Evolutionary conservation across 2,329 filamentous ascomycete species (phyloP).

Genomic region (Aspergillus jensenii): DNA sequence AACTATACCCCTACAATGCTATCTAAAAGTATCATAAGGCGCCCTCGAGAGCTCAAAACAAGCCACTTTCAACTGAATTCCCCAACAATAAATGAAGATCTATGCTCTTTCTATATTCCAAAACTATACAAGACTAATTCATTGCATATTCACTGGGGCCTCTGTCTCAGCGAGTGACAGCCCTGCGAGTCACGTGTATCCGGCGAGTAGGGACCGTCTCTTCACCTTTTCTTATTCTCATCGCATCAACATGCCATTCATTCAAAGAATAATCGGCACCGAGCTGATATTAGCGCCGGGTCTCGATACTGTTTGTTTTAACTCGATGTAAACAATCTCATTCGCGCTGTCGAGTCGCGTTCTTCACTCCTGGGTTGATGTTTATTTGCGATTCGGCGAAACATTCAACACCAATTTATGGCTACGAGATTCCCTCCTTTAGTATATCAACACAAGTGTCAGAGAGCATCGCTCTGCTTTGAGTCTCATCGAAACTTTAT

Average conservation of each 20-base stretch:
- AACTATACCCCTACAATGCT: not conserved
- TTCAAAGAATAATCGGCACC: not conserved
- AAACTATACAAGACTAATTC: not conserved
- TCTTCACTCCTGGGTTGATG: not conserved
- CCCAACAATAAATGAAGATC: not conserved
- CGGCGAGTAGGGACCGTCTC: not conserved
- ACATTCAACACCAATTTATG: not conserved
- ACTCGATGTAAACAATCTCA: not conserved
- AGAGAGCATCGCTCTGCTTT: no score
- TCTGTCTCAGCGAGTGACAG: not conserved
- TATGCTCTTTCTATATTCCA: not conserved
- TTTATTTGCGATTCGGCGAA: not conserved
- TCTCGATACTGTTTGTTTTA: not conserved
- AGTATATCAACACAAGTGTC: not conserved
- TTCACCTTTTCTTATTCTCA: not conserved
- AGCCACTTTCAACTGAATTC: not conserved
- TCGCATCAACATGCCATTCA: not conserved
- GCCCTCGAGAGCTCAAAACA: not conserved
- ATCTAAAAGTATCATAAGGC: not conserved
- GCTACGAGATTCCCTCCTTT: not conserved
- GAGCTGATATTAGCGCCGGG: not conserved
- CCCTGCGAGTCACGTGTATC: not conserved
- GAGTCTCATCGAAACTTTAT: not conserved
- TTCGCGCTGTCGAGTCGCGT: not conserved
- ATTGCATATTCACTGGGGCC: not conserved